Percentiles rank a stretch among this genome's conserved stretches.
phyloP scores from a whole-genome alignment of 306 rosid genomes.

The Nissolia schottii region DNA sequence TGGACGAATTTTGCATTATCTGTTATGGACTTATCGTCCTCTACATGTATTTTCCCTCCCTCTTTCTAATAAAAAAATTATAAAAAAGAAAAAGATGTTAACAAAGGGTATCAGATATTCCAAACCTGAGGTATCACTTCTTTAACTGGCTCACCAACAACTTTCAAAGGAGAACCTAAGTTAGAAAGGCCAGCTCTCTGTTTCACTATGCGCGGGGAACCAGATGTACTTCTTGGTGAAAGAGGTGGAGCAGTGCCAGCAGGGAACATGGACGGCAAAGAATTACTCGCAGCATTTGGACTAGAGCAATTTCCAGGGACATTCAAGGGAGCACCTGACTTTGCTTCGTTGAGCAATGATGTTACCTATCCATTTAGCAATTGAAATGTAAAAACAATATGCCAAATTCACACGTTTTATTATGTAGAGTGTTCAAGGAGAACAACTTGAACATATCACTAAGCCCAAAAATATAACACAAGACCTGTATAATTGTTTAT shows the following conservation, averaged over 20 bases:
- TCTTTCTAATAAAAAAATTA: slow-evolving; percentile 7
- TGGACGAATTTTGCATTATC: background rate
- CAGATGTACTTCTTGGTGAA: slow-evolving; percentile 92
- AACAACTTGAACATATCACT: background rate
- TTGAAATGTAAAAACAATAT: slow-evolving; percentile 5
- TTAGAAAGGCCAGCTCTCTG: slow-evolving; percentile 87
- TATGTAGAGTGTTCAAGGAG: background rate
- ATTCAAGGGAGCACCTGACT: slow-evolving; percentile 79
- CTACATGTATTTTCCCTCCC: background rate
- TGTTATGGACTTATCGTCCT: background rate
- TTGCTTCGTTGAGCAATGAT: slow-evolving; percentile 82
- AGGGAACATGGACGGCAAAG: slow-evolving; percentile 96
- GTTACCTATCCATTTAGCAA: slow-evolving; percentile 53
- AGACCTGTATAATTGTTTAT: background rate
- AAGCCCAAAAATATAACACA: slow-evolving; percentile 1
- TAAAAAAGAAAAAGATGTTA: background rate
- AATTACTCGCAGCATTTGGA: slow-evolving; percentile 76
- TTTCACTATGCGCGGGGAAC: slow-evolving; percentile 91
- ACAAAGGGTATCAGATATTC: slow-evolving; percentile 3
- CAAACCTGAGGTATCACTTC: slow-evolving; percentile 93
- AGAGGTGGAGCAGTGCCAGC: slow-evolving; percentile 99
- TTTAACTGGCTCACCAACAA: slow-evolving; percentile 84
- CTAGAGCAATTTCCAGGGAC: slow-evolving; percentile 94
- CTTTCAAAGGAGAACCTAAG: slow-evolving; percentile 87
- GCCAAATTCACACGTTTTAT: background rate